Base-by-base conservation (phyloP, 208 protist species). In the Phytomonas sp. region DNA sequence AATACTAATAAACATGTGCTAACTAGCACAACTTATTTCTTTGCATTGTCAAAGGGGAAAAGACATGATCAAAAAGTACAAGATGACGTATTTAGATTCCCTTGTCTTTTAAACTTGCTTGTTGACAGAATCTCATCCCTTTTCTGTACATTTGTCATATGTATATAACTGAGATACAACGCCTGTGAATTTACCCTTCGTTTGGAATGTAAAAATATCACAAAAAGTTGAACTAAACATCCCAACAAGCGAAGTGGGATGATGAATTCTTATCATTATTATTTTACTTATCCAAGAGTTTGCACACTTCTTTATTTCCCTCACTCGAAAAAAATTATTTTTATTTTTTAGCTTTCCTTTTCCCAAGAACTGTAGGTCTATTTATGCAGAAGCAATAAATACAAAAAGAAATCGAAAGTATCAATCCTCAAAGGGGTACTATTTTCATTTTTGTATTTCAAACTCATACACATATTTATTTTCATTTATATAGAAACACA, bases 401-500 rank as follows among this genome's bases (percentile, higher is more conserved):
- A 49, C 40, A 49, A 23, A 49, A 12, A 49, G 40, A 49, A 49
- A 49, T 49, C 6, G 40, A 49, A 49, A 19, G 40, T 49, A 49
- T 4, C 40, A 49, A 49, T 49, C 40, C 40, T 49, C 19, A 49
- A 4, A 49, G 14, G 40, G 40, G 12, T 49, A 49, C 40, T 49
- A 49, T 49, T 49, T 49, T 49, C 14, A 12, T 3, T 16, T 63
- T 63, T 29, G 31, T 30, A 4, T 63, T 63, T 36, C 3, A 14
- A 36, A 63, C 31, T 4, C 31, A 63, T 63, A 63, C 31, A 30
- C 30, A 63, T 30, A 63, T 14, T 36, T 63, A 63, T 63, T 19
- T 30, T n/a, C 30, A 63, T 63, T 36, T 63, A 63, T 63, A 63
- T 63, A 63, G 29, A 63, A 36, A 63, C 31, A 63, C 16, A 63